Percentiles rank a stretch among this genome's conserved stretches.
Evolutionary conservation across 345 rosid genomes (phyloP).

Genomic region (Reutealis trisperma): DNA sequence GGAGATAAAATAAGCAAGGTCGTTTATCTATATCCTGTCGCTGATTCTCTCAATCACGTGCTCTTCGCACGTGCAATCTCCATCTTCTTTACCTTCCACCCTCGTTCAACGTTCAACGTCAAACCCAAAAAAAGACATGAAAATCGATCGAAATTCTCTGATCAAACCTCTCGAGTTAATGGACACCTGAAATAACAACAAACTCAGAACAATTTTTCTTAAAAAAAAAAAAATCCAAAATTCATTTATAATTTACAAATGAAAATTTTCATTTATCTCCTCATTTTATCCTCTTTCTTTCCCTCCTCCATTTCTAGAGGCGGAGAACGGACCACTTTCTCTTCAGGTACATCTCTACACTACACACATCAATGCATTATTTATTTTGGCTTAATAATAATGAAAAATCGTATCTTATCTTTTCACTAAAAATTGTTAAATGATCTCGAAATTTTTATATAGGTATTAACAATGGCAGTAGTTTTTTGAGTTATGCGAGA

Average conservation of each 20-base stretch:
- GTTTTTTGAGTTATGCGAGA: conserved; percentile 39
- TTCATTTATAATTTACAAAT: conserved; percentile 6
- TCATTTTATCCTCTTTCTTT: conserved; percentile 27
- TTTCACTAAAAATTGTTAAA: background rate
- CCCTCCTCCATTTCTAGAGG: conserved; percentile 44
- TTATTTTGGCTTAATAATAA: background rate
- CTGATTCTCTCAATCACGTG: no score
- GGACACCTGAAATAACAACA: background rate
- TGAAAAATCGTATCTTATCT: no score
- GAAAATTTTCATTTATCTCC: conserved; percentile 15
- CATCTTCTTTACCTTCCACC: background rate
- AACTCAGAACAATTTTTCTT: background rate
- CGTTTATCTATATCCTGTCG: no score
- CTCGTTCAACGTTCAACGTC: conserved; percentile 4
- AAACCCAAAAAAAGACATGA: background rate
- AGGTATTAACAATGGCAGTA: conserved; percentile 32
- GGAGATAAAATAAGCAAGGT: background rate
- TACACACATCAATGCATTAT: background rate
- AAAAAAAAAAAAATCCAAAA: background rate
- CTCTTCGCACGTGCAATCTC: background rate
- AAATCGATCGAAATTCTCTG: background rate
- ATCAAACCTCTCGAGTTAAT: background rate
- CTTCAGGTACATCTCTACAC: conserved; percentile 37
- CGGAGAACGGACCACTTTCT: conserved; percentile 32
- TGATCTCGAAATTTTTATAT: background rate